A percentile compares a stretch with the other conserved stretches of the same genome.
phyloP scores from a whole-genome alignment of 2,329 filamentous ascomycete genomes.

The Aspergillus phoenicis region DNA sequence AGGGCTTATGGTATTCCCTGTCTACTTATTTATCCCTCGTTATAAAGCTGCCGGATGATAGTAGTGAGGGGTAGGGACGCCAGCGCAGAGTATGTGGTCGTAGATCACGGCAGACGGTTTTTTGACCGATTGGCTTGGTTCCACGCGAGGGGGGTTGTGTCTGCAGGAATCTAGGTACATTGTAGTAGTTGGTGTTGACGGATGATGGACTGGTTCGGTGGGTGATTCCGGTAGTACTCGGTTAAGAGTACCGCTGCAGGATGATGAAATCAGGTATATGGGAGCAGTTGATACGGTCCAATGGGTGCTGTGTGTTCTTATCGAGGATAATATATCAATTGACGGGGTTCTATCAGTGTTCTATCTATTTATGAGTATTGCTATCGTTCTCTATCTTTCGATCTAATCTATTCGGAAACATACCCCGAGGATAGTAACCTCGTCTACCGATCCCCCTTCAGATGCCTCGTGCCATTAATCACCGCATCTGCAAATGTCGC shows the following conservation, averaged over 20 bases:
- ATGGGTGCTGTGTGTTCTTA: not conserved
- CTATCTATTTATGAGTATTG: not conserved
- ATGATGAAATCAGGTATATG: not conserved
- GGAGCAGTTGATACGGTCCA: too few relatives aligned
- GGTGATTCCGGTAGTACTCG: slow-evolving; percentile 3
- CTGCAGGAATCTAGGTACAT: not conserved
- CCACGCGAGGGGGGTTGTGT: not conserved
- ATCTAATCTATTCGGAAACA: not conserved
- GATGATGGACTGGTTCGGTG: not conserved
- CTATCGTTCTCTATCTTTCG: not conserved
- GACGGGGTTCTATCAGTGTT: not conserved
- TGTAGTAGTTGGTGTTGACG: not conserved
- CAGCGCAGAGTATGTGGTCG: not conserved
- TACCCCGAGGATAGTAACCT: too few relatives aligned
- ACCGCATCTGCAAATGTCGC: slow-evolving; percentile 58
- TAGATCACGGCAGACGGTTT: not conserved
- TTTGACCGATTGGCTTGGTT: not conserved
- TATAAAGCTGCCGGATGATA: not conserved
- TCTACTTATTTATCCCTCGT: slow-evolving; percentile 4
- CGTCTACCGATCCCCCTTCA: slow-evolving; percentile 23
- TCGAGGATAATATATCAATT: not conserved
- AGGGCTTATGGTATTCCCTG: not conserved
- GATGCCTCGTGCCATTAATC: slow-evolving; percentile 32
- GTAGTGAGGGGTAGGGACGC: not conserved
- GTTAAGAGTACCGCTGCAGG: slow-evolving; percentile 10